Conservation (phyloP, 345 rosid genomes). For the Lepidium sativum region DNA sequence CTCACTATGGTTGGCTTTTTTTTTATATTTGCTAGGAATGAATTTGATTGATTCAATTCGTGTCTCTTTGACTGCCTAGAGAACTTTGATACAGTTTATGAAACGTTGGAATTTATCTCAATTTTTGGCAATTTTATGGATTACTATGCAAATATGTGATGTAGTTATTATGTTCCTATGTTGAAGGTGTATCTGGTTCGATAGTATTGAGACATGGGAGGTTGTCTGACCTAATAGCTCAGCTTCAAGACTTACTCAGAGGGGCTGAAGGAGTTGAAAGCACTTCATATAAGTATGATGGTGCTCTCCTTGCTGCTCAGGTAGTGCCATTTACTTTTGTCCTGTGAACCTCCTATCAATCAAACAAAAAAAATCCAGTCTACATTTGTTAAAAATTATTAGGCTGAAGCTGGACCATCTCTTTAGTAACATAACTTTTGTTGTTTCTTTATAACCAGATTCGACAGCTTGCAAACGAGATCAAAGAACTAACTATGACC, state of each 20-base stretch:
- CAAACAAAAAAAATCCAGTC: neutral
- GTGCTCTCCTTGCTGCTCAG: conserved; percentile 68
- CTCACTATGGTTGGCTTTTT: neutral
- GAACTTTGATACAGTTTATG: neutral
- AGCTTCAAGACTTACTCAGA: conserved; percentile 75
- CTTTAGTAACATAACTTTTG: neutral
- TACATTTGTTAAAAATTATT: neutral
- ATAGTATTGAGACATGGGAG: conserved; percentile 61
- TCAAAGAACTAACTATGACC: conserved; percentile 63
- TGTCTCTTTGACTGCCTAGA: conserved; percentile 5
- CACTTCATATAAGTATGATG: conserved; percentile 46
- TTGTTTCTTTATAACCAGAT: conserved; percentile 35
- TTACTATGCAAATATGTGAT: neutral
- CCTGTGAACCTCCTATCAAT: neutral
- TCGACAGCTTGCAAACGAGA: conserved; percentile 78
- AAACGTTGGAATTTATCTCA: neutral
- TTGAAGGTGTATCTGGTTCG: conserved; percentile 67
- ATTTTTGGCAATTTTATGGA: neutral
- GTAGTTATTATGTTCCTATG: neutral
- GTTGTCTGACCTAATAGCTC: conserved; percentile 64
- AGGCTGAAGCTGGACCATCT: neutral
- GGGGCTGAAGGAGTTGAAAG: conserved; percentile 56
- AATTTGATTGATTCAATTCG: neutral
- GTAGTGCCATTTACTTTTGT: conserved; percentile 28
- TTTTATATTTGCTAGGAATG: neutral